A percentile compares a stretch with the other conserved stretches of the same genome.
These are phyloP conservation scores for Ramalina peruviana DNA, from an alignment of 495 filamentous ascomycete genomes.

Conservation along the genomic window DNA sequence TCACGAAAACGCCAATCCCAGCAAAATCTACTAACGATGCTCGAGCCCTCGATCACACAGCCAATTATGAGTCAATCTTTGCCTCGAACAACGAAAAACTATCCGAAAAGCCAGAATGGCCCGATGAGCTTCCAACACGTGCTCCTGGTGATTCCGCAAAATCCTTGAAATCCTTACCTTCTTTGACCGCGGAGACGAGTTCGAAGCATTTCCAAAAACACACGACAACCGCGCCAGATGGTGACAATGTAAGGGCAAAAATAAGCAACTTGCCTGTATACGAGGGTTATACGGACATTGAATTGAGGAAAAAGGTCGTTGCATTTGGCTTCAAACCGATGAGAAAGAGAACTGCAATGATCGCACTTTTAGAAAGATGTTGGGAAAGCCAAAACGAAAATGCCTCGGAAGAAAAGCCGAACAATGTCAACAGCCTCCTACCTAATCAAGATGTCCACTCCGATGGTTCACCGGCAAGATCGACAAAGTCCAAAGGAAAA, in stretches of 20 bases:
- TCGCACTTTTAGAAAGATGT: conserved; percentile 55
- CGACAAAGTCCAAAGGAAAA: no score
- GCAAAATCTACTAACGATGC: no score
- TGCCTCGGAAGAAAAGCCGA: conserved; percentile 7
- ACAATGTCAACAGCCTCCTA: neutral
- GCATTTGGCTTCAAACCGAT: conserved; percentile 64
- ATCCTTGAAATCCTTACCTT: no score
- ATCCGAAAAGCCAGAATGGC: no score
- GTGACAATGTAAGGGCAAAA: neutral
- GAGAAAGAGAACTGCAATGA: conserved; percentile 55
- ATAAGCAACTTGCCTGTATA: conserved; percentile 42
- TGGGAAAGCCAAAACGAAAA: conserved; percentile 40
- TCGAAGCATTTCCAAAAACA: neutral
- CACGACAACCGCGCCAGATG: neutral
- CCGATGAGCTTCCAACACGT: no score
- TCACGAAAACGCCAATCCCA: conserved; percentile 28
- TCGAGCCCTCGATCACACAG: no score
- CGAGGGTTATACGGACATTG: conserved; percentile 44
- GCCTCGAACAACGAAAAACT: no score
- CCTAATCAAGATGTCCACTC: no score
- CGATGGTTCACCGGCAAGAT: no score
- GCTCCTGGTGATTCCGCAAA: no score
- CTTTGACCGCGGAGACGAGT: neutral
- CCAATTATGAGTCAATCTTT: no score
- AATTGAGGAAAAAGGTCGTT: conserved; percentile 47